Evolutionary conservation across 345 rosid genomes (phyloP).

Genomic region (Eucalyptus globulus): DNA sequence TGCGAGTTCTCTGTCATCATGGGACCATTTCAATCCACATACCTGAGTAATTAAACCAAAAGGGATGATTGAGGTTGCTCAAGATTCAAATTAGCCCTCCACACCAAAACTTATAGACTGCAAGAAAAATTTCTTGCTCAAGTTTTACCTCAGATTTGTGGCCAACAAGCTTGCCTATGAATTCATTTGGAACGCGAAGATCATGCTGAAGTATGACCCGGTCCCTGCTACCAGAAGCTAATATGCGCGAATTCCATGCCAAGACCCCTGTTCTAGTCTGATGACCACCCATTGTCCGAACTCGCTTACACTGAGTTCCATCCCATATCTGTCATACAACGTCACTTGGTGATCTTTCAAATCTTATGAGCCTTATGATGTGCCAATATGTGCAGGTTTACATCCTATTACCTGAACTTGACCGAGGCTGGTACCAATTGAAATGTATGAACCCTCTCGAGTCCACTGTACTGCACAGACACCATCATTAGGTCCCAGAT

Average conservation of each 20-base stretch:
- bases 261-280: constrained; percentile 92
- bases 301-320: constrained; percentile 73
- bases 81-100: neutral
- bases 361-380: neutral
- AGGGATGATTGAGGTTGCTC: neutral
- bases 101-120: neutral
- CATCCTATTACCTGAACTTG: constrained; percentile 69
- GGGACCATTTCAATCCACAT: constrained; percentile 94
- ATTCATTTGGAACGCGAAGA: constrained; percentile 72
- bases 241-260: constrained; percentile 88
- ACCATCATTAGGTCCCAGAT: constrained; percentile 76
- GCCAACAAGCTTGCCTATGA: constrained; percentile 66
- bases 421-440: constrained; percentile 77
- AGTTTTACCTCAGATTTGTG: constrained; percentile 81
- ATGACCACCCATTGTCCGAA: constrained; percentile 87
- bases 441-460: constrained; percentile 85
- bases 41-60: constrained; percentile 17
- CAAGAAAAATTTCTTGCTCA: neutral
- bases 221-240: constrained; percentile 95
- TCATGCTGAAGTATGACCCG: constrained; percentile 91
- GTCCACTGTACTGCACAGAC: constrained; percentile 97
- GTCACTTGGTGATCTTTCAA: neutral
- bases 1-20: constrained; percentile 95
- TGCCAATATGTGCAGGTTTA: neutral
- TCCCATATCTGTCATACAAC: constrained; percentile 65